phyloP scores from a whole-genome alignment of 306 rosid genomes.

The Glycine tomentella region DNA sequence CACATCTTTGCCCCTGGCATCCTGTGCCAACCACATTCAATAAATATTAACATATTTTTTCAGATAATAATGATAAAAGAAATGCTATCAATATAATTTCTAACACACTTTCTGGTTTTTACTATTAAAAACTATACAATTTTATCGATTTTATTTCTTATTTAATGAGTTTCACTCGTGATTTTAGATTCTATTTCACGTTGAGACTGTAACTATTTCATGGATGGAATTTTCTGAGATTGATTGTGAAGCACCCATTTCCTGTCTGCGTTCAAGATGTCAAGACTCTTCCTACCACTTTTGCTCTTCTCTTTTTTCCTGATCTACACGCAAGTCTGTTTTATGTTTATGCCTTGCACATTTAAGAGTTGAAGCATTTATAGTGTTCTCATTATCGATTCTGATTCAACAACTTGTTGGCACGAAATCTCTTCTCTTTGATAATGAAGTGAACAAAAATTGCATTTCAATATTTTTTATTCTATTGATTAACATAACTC shows the following conservation, averaged over 20 bases:
- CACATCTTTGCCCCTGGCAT: constrained; percentile 72
- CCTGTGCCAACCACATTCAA: constrained; percentile 56
- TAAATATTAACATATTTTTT: constrained; percentile 17
- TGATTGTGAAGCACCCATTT: constrained; percentile 85
- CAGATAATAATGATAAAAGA: background rate
- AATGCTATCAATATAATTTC: no score
- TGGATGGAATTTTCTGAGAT: constrained; percentile 70
- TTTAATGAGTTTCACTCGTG: no score
- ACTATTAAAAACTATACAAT: no score
- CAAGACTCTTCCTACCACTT: background rate
- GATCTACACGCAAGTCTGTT: background rate
- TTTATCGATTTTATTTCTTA: no score
- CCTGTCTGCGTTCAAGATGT: background rate
- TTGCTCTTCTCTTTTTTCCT: background rate
- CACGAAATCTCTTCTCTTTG: background rate
- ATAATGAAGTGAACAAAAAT: constrained; percentile 27
- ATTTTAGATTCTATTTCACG: no score
- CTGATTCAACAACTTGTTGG: background rate
- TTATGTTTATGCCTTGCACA: background rate
- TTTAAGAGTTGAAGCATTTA: constrained; percentile 27
- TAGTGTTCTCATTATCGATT: background rate
- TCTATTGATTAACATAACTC: background rate
- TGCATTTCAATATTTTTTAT: background rate
- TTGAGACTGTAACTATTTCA: constrained; percentile 44
- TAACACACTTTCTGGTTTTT: no score